Conservation (phyloP, 1,284 basidiomycete genomes). For the Cyathus olla region DNA sequence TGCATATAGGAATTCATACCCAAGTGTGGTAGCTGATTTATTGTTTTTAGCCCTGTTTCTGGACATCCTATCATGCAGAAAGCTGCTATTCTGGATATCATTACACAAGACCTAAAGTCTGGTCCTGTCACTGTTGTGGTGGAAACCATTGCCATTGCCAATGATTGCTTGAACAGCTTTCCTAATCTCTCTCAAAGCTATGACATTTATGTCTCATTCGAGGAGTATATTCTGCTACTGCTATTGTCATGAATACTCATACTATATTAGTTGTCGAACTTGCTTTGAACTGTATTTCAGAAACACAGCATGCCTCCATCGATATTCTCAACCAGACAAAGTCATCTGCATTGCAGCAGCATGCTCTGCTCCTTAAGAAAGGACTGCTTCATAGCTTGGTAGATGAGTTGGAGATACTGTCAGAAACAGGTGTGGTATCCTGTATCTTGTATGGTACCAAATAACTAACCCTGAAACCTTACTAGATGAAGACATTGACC, state of each 20-base stretch:
- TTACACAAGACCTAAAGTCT: conserved; percentile 73
- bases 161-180: conserved; percentile 75
- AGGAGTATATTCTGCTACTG: conserved; percentile 38
- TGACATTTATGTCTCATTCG: conserved; percentile 82
- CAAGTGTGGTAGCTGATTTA: neutral
- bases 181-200: conserved; percentile 74
- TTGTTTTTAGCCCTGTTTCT: conserved; percentile 58
- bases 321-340: conserved; percentile 75
- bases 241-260: conserved; percentile 5
- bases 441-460: neutral
- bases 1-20: conserved; percentile 19
- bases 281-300: conserved; percentile 71
- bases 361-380: conserved; percentile 73
- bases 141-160: conserved; percentile 76
- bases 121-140: conserved; percentile 76
- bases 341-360: conserved; percentile 74
- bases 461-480: neutral
- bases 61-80: conserved; percentile 80
- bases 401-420: conserved; percentile 78
- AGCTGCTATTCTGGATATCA: no score
- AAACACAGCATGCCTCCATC: conserved; percentile 63
- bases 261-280: conserved; percentile 69
- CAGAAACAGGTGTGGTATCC: conserved; percentile 64
- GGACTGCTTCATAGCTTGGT: conserved; percentile 69
- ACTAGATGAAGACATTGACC: conserved; percentile 72